Conservation (phyloP, 2,329 filamentous ascomycete species). For the Bipolaris zeicola region DNA sequence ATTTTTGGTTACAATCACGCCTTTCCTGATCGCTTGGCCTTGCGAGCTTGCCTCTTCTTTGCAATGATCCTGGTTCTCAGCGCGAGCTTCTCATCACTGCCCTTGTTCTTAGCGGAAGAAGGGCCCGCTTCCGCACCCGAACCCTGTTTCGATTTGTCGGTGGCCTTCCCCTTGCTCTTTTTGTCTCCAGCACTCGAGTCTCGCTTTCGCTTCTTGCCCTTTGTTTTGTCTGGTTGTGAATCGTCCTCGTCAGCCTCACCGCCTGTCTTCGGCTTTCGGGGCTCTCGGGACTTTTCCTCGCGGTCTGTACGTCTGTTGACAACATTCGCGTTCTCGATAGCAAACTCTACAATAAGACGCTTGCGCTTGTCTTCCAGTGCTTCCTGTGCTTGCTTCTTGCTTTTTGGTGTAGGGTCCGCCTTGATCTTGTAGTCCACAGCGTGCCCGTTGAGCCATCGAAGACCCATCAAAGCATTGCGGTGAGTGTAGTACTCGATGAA, state of each 20-base stretch:
- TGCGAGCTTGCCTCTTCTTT: conserved; percentile 78
- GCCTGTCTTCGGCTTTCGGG: conserved; percentile 40
- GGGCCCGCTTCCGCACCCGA: conserved; percentile 24
- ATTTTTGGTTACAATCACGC: conserved; percentile 32
- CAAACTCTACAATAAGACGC: conserved; percentile 92
- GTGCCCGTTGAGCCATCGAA: conserved; percentile 90
- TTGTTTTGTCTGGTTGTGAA: conserved; percentile 19
- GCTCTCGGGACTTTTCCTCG: conserved; percentile 62
- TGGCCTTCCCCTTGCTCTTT: conserved; percentile 19
- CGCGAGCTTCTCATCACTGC: conserved; percentile 57
- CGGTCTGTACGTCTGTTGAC: conserved; percentile 75
- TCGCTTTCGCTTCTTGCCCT: conserved; percentile 50
- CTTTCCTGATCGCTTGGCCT: conserved; percentile 63
- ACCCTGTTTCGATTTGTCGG: conserved; percentile 20
- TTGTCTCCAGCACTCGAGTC: conserved; percentile 24
- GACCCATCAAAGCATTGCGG: conserved; percentile 90
- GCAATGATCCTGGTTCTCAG: conserved; percentile 79
- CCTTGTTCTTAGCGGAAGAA: conserved; percentile 13
- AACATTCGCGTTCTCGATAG: conserved; percentile 96
- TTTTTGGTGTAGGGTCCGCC: conserved; percentile 51
- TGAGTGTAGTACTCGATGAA: conserved; percentile 97
- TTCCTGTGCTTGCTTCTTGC: conserved; percentile 48
- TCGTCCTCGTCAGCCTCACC: conserved; percentile 18
- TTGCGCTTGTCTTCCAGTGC: conserved; percentile 76
- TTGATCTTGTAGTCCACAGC: conserved; percentile 59